Evolutionary conservation across 1,284 basidiomycete genomes (phyloP).

Genomic region (Malassezia psittaci): DNA sequence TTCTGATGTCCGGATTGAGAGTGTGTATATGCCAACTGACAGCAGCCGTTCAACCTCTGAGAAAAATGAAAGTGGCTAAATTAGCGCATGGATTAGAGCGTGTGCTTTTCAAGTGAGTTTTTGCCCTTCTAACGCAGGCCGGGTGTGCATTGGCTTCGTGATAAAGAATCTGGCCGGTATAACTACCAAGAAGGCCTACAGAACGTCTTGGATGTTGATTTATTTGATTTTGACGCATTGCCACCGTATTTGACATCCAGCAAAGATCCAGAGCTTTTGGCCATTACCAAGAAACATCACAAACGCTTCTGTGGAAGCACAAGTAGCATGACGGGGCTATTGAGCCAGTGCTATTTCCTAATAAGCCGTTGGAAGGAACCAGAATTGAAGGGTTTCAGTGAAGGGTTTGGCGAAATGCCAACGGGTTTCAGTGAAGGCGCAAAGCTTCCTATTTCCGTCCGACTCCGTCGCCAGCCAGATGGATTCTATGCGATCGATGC

Average conservation of each 20-base stretch:
- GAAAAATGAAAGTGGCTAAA: constrained; percentile 54
- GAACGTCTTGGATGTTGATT: constrained; percentile 64
- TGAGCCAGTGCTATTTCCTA: constrained; percentile 75
- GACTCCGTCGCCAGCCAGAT: constrained; percentile 54
- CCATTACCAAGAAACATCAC: constrained; percentile 57
- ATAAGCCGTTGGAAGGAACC: constrained; percentile 45
- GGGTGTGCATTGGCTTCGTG: constrained; percentile 81
- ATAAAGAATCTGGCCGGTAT: constrained; percentile 74
- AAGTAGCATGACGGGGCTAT: constrained; percentile 73
- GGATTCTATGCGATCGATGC: constrained; percentile 68
- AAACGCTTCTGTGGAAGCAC: constrained; percentile 75
- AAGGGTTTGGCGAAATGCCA: constrained; percentile 57
- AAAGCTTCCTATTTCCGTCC: constrained; percentile 64
- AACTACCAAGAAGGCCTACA: constrained; percentile 69
- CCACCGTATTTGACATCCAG: constrained; percentile 71
- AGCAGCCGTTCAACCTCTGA: constrained; percentile 24
- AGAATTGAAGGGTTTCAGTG: constrained; percentile 39
- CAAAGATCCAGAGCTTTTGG: constrained; percentile 62
- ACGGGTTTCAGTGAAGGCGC: constrained; percentile 68
- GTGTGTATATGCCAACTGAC: neutral
- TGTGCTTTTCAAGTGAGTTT: constrained; percentile 35
- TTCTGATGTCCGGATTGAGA: neutral
- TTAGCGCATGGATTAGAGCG: constrained; percentile 70
- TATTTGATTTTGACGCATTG: constrained; percentile 79
- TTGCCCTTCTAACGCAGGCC: constrained; percentile 53